A percentile compares a stretch with the other conserved stretches of the same genome.
phyloP scores from a whole-genome alignment of 495 filamentous ascomycete species.

The Tuber borchii region DNA sequence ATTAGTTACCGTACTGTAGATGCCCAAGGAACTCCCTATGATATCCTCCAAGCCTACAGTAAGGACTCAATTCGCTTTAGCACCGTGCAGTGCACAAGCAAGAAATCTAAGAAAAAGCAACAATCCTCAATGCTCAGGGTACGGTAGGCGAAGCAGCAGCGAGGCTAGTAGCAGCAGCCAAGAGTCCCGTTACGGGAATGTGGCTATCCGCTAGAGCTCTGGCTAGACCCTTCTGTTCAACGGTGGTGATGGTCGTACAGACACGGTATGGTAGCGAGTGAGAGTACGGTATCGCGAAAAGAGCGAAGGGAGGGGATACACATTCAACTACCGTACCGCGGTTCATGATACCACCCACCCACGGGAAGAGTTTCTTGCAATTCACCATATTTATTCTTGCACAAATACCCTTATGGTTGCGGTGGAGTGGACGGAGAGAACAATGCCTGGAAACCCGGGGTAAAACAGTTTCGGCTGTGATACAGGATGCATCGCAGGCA shows the following conservation, averaged over 20 bases:
- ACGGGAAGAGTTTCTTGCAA: not conserved
- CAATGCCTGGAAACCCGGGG: not conserved
- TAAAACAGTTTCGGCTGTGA: not conserved
- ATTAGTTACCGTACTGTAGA: too few relatives aligned
- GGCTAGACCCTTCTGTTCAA: not conserved
- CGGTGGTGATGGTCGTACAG: not conserved
- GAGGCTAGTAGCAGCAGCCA: not conserved
- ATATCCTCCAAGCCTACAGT: not conserved
- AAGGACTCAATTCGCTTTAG: not conserved
- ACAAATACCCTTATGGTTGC: not conserved
- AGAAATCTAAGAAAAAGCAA: not conserved
- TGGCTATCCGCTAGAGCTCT: not conserved
- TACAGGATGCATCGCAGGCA: not conserved
- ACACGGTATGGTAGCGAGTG: not conserved
- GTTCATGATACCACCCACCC: not conserved
- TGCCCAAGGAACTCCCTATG: not conserved
- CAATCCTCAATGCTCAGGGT: not conserved
- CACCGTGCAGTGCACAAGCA: not conserved
- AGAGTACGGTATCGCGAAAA: not conserved
- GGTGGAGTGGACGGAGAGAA: not conserved
- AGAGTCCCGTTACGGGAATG: not conserved
- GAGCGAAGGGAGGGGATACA: not conserved
- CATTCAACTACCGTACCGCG: too few relatives aligned
- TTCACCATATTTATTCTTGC: not conserved
- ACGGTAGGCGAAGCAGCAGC: not conserved